phyloP scores from a whole-genome alignment of 768 basidiomycete genomes.

The Boletus subcaerulescens region DNA sequence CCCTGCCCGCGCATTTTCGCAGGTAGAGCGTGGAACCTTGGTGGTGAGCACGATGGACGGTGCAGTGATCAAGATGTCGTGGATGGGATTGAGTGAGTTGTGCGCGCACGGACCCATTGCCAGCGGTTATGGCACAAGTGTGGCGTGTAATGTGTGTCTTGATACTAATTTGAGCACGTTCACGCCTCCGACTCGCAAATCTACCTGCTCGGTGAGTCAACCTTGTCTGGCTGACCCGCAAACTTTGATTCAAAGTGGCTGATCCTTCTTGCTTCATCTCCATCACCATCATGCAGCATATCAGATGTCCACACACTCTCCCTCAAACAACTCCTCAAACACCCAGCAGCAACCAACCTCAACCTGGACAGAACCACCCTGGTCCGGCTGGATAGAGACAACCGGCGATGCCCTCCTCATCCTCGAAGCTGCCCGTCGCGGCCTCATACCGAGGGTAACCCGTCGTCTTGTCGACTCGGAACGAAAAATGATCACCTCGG shows the following conservation, averaged over 20 bases:
- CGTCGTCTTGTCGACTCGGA: slow-evolving; percentile 90
- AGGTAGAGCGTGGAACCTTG: too few relatives aligned
- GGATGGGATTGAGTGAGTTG: background rate
- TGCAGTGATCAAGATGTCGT: too few relatives aligned
- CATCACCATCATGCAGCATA: slow-evolving; percentile 14
- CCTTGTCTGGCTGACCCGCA: slow-evolving; percentile 45
- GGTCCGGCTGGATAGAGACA: slow-evolving; percentile 93
- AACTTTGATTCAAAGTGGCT: slow-evolving; percentile 42
- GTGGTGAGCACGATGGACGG: background rate
- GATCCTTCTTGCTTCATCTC: slow-evolving; percentile 11
- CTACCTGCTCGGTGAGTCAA: slow-evolving; percentile 68
- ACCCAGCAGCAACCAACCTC: slow-evolving; percentile 31
- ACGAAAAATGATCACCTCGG: slow-evolving; percentile 88
- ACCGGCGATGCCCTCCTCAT: slow-evolving; percentile 95
- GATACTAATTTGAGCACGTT: slow-evolving; percentile 31
- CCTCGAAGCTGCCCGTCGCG: slow-evolving; percentile 88
- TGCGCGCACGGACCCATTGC: slow-evolving; percentile 28
- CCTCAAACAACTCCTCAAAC: slow-evolving; percentile 14
- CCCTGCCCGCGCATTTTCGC: too few relatives aligned
- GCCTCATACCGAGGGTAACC: slow-evolving; percentile 89
- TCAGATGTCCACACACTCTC: slow-evolving; percentile 31
- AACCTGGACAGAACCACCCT: slow-evolving; percentile 85
- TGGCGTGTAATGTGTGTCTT: slow-evolving; percentile 30
- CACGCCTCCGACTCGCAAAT: slow-evolving; percentile 57
- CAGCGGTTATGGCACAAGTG: slow-evolving; percentile 27